Evolutionary conservation across 2,329 filamentous ascomycete species (phyloP), one percentile per base, ranked within the genome.

Genomic region (Sphaerostilbella broomeana): DNA sequence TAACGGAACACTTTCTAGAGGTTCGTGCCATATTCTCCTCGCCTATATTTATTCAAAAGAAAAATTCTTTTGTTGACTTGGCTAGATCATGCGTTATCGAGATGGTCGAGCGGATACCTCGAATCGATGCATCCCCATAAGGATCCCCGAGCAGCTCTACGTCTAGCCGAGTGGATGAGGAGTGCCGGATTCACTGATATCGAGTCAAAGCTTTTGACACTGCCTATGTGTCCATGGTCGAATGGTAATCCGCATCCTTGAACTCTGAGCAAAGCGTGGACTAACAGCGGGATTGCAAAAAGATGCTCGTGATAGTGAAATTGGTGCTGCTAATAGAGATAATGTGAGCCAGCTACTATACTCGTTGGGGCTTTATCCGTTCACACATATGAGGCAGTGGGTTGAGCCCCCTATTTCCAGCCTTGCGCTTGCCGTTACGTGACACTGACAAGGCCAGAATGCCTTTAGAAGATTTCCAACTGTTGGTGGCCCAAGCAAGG

Each of bases 1-100:
- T 50, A 94, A 86, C 52, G 87, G 87, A 5, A 79, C 77, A n/a
- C 64, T 92, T 51, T 80, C 77, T 9, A 72, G 80, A 35, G 69
- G 77, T 72, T 54, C 59, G 70, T 33, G 15, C 24, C 5, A 8
- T 4, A 18, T 4, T 29, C 9, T 13, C 7, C 13, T 20, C 10
- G 18, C 12, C 16, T 19, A 5, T 8, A 15, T 12, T 9, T 11
- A 16, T 15, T 8, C 4, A 27, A 6, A 16, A 8, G 40, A 16
- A 11, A 31, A 11, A 46, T n/a, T 9, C 6, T 16, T 9, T 32
- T 34, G 24, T 30, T 42, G 15, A 42, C 29, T n/a, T 10, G 13
- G 8, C 18, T 22, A 80, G 73, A 72, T 37, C 75, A 84, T 56
- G 81, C 79, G 2, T 66, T 88, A 37, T 70, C 72, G 12, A 67